phyloP scores from a whole-genome alignment of 225 moss, liverwort and hornwort genomes.

The Polytrichum formosum region DNA sequence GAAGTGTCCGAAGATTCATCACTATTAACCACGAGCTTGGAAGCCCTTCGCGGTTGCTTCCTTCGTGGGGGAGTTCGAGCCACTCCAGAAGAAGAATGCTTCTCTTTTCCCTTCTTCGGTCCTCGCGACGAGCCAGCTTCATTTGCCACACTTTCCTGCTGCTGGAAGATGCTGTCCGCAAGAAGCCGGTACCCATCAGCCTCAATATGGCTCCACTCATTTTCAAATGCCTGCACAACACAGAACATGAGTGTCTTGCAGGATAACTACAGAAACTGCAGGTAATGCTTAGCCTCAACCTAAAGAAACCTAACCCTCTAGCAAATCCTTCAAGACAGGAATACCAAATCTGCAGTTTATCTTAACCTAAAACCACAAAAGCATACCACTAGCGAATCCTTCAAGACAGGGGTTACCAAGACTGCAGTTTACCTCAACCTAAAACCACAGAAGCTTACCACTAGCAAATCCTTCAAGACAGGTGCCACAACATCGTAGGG shows the following conservation, averaged over 20 bases:
- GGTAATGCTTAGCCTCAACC: no score
- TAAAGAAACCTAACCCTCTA: no score
- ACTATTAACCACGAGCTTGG: slow-evolving; percentile 22
- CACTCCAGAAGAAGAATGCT: not conserved
- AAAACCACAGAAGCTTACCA: not conserved
- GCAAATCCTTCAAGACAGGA: no score
- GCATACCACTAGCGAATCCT: not conserved
- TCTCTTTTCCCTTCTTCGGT: slow-evolving; percentile 12
- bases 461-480: not conserved
- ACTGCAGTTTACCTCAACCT: no score
- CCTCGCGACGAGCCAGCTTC: slow-evolving; percentile 38
- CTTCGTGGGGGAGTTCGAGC: slow-evolving; percentile 13
- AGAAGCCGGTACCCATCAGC: slow-evolving; percentile 47
- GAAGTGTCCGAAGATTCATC: slow-evolving; percentile 30
- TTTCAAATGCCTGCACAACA: slow-evolving; percentile 35
- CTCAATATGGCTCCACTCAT: slow-evolving; percentile 54
- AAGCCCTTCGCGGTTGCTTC: slow-evolving; percentile 18
- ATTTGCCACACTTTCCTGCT: slow-evolving; percentile 37
- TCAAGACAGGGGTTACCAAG: no score
- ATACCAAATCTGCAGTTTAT: no score
- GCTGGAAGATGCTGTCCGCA: slow-evolving; percentile 38
- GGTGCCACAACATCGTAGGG: not conserved
- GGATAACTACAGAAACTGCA: no score
- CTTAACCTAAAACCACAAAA: no score
- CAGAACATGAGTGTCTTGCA: not conserved